Evolutionary conservation across 169 alveolate genomes (phyloP).

Genomic region (Miamiensis avidus): DNA sequence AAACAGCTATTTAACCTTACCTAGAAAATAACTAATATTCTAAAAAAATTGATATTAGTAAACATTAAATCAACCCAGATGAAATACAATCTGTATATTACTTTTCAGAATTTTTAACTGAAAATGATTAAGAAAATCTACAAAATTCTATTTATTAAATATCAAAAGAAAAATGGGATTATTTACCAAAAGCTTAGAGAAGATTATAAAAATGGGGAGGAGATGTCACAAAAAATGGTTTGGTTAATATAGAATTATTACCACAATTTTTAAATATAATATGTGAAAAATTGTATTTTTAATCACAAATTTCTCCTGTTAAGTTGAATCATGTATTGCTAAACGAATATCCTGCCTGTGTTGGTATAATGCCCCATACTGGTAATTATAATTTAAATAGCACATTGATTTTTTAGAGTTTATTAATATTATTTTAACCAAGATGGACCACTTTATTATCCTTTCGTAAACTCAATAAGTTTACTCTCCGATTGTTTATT

Average conservation of each 20-base stretch:
- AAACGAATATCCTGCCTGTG: slow-evolving; percentile 52
- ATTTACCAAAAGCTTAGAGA: slow-evolving; percentile 1
- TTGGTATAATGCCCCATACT: slow-evolving; percentile 65
- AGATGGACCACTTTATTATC: slow-evolving; percentile 62
- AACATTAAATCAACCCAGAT: background rate
- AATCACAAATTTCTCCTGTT: slow-evolving; percentile 10
- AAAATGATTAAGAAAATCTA: background rate
- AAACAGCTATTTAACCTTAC: background rate
- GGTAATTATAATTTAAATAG: background rate
- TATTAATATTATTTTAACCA: too few species aligned
- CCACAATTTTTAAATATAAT: slow-evolving; percentile 45
- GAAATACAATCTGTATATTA: slow-evolving; percentile 6
- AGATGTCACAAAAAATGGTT: slow-evolving; percentile 46
- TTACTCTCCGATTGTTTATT: slow-evolving; percentile 35
- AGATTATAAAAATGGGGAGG: slow-evolving; percentile 59
- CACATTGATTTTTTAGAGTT: background rate
- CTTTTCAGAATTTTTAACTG: slow-evolving; percentile 1
- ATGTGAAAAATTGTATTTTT: slow-evolving; percentile 14
- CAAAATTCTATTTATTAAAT: background rate
- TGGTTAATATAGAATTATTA: slow-evolving; percentile 27
- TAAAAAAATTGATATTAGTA: too few species aligned
- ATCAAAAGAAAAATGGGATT: slow-evolving; percentile 2
- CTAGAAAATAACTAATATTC: background rate
- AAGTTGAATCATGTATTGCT: slow-evolving; percentile 51
- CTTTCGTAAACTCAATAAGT: slow-evolving; percentile 47